A percentile compares a stretch with the other conserved stretches of the same genome.
Evolutionary conservation across 305 asterid species (phyloP).

Genomic region (Solanum hybrid): DNA sequence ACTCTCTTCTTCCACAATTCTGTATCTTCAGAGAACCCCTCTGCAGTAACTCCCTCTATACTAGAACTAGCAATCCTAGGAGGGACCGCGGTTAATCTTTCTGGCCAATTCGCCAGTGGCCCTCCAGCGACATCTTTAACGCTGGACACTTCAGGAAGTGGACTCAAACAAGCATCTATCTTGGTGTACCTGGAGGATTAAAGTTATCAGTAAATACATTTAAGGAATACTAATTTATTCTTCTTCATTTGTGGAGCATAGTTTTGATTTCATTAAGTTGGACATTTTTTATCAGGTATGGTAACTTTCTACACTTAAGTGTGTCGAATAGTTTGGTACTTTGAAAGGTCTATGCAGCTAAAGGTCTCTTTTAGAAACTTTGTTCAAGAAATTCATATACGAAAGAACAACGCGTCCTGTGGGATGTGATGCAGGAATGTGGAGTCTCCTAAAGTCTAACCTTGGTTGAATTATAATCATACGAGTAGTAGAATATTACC

Average conservation of each 20-base stretch:
- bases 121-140: slow-evolving; percentile 68
- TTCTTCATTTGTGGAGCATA: not conserved
- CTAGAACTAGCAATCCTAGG: slow-evolving; percentile 64
- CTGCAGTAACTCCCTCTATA: slow-evolving; percentile 42
- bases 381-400: not conserved
- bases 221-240: not conserved
- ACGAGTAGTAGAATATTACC: slow-evolving; percentile 31
- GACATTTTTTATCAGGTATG: not conserved
- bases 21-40: slow-evolving; percentile 34
- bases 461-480: not conserved
- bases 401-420: not conserved
- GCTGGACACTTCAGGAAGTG: slow-evolving; percentile 75
- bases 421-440: not conserved
- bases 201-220: not conserved
- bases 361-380: not conserved
- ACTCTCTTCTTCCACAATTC: slow-evolving; percentile 70
- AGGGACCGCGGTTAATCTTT: slow-evolving; percentile 60
- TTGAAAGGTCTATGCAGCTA: not conserved
- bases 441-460: not conserved
- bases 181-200: slow-evolving; percentile 55
- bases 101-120: slow-evolving; percentile 61
- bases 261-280: not conserved
- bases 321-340: not conserved
- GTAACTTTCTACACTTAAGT: not conserved
- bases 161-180: slow-evolving; percentile 77